Conservation (phyloP, 805 yeast genomes). For the Monosporozyma solicola region DNA sequence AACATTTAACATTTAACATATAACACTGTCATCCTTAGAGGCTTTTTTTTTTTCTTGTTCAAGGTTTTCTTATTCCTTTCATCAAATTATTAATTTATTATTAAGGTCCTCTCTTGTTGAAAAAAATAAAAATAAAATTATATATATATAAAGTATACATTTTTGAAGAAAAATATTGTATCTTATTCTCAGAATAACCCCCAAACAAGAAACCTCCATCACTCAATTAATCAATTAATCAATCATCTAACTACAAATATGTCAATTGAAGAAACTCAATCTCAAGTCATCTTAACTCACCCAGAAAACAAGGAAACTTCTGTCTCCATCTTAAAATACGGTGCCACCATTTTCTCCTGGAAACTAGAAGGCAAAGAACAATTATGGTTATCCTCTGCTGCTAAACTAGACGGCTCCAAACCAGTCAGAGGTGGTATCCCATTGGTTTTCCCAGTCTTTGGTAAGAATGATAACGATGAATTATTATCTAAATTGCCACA, state of each 20-base stretch:
- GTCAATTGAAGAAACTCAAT: constrained; percentile 61
- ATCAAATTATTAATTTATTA: no score
- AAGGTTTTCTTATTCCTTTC: no score
- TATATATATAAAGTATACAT: no score
- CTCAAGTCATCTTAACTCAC: constrained; percentile 50
- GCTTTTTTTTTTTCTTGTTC: no score
- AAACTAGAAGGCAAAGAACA: constrained; percentile 60
- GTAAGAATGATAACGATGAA: constrained; percentile 55
- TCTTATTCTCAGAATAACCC: no score
- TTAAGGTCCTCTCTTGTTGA: no score
- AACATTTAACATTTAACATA: neutral
- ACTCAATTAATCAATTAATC: no score
- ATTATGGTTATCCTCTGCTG: constrained; percentile 71
- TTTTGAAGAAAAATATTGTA: no score
- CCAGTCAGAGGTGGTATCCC: constrained; percentile 98
- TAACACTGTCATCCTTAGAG: neutral
- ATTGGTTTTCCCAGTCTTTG: constrained; percentile 88
- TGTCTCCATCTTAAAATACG: constrained; percentile 69
- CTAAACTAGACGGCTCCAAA: constrained; percentile 81
- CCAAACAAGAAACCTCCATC: no score
- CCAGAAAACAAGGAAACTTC: constrained; percentile 43
- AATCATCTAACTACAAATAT: constrained; percentile 24
- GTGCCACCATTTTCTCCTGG: constrained; percentile 90
- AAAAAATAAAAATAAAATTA: no score
- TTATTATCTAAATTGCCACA: constrained; percentile 68